A percentile compares a stretch with the other conserved stretches of the same genome.
phyloP scores from a whole-genome alignment of 2,329 filamentous ascomycete species.

The Epichloe glyceriae region DNA sequence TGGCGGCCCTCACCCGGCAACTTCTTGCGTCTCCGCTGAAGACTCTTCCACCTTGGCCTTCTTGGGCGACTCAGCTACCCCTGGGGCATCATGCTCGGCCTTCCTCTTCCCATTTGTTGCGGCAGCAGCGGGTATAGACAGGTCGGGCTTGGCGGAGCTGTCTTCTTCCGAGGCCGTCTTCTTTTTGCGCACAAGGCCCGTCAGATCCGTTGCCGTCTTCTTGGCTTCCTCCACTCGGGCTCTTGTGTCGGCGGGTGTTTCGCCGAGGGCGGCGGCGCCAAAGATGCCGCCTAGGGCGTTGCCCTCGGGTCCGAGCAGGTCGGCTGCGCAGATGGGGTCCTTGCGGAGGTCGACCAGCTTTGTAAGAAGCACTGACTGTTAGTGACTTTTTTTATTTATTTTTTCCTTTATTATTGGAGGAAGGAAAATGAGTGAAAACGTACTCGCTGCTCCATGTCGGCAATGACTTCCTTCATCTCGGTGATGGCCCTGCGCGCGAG shows the following conservation, averaged over 20 bases:
- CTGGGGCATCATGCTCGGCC: constrained; percentile 17
- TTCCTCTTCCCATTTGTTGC: constrained; percentile 28
- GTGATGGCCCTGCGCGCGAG: constrained; percentile 47
- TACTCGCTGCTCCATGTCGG: constrained; percentile 66
- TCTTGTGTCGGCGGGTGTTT: constrained; percentile 45
- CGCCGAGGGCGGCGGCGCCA: constrained; percentile 48
- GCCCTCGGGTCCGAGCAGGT: constrained; percentile 20
- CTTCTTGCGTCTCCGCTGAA: neutral
- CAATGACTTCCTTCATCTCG: constrained; percentile 66
- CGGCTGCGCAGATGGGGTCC: constrained; percentile 35
- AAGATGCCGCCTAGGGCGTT: constrained; percentile 46
- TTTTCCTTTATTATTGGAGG: neutral
- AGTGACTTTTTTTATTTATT: neutral
- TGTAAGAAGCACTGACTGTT: neutral
- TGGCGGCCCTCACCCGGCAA: neutral
- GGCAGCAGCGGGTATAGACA: constrained; percentile 4
- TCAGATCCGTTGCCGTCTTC: constrained; percentile 60
- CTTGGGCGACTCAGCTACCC: constrained; percentile 19
- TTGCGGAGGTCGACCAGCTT: constrained; percentile 56
- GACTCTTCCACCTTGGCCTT: constrained; percentile 22
- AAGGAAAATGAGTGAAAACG: constrained; percentile 13
- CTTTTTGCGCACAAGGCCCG: constrained; percentile 63
- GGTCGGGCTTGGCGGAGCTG: constrained; percentile 4
- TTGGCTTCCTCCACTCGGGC: constrained; percentile 59
- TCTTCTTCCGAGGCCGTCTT: constrained; percentile 28